Conservation (phyloP, 192 early-diverging fungal genomes). For the Coemansia interrupta region DNA sequence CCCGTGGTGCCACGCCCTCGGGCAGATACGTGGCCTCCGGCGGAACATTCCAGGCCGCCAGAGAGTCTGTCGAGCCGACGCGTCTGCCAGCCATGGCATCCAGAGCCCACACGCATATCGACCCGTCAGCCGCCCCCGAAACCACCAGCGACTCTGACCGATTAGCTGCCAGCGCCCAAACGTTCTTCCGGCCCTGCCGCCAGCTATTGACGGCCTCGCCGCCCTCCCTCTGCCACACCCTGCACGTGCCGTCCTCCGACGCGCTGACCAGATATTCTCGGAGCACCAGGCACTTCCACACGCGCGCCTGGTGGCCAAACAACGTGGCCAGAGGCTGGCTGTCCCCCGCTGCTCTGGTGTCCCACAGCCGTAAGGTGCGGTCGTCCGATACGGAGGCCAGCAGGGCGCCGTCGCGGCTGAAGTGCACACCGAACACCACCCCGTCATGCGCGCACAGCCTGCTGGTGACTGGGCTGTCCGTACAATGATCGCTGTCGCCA, state of each 20-base stretch:
- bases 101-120: slow-evolving; percentile 70
- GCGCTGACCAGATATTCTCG: slow-evolving; percentile 61
- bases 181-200: slow-evolving; percentile 68
- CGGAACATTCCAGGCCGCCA: slow-evolving; percentile 16
- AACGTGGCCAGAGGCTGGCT: slow-evolving; percentile 20
- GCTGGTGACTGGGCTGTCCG: neutral
- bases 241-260: slow-evolving; percentile 76
- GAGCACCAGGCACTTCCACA: slow-evolving; percentile 74
- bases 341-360: neutral
- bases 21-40: slow-evolving; percentile 15
- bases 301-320: slow-evolving; percentile 73
- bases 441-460: slow-evolving; percentile 49
- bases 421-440: slow-evolving; percentile 72
- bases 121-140: slow-evolving; percentile 79
- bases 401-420: slow-evolving; percentile 57
- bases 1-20: neutral
- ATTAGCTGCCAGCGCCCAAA: slow-evolving; percentile 74
- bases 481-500: neutral
- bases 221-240: slow-evolving; percentile 58
- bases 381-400: slow-evolving; percentile 79
- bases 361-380: slow-evolving; percentile 76
- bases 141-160: slow-evolving; percentile 55
- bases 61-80: slow-evolving; percentile 29
- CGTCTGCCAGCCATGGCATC: neutral
- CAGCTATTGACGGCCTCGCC: slow-evolving; percentile 1